phyloP scores from a whole-genome alignment of 441 rosid species.

The Breynia disticha region DNA sequence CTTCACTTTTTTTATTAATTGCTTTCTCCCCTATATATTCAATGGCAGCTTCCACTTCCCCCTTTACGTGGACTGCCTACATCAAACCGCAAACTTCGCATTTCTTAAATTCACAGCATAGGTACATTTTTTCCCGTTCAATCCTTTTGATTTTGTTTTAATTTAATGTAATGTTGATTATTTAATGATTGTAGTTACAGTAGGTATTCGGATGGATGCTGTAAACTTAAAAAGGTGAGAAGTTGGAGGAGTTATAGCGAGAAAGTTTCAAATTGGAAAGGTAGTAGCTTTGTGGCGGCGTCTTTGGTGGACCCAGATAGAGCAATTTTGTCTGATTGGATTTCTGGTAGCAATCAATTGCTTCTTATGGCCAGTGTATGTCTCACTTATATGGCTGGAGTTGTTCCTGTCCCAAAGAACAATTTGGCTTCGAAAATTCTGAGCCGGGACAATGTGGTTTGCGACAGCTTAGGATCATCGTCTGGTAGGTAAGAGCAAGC shows the following conservation, averaged over 20 bases:
- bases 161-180: background rate
- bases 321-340: constrained; percentile 39
- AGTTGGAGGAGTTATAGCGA: constrained; percentile 16
- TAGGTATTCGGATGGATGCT: constrained; percentile 24
- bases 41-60: too few species aligned
- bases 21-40: too few species aligned
- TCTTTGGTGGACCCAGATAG: constrained; percentile 47
- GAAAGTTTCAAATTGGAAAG: constrained; percentile 23
- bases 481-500: constrained; percentile 96
- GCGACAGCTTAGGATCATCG: constrained; percentile 32
- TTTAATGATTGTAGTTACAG: constrained; percentile 16
- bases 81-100: too few species aligned
- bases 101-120: too few species aligned
- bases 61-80: too few species aligned
- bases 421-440: constrained; percentile 22
- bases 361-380: constrained; percentile 61
- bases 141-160: too few species aligned
- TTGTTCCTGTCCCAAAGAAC: constrained; percentile 44
- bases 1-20: too few species aligned
- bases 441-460: constrained; percentile 19
- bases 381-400: constrained; percentile 83
- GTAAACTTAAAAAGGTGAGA: constrained; percentile 21
- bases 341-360: constrained; percentile 57
- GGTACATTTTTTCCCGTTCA: too few species aligned
- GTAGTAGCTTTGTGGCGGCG: constrained; percentile 23